Percentiles rank a stretch among this genome's conserved stretches.
These are phyloP conservation scores for Metschnikowia noctiluminum DNA, from an alignment of 805 yeast genomes.

Conservation along the genomic window DNA sequence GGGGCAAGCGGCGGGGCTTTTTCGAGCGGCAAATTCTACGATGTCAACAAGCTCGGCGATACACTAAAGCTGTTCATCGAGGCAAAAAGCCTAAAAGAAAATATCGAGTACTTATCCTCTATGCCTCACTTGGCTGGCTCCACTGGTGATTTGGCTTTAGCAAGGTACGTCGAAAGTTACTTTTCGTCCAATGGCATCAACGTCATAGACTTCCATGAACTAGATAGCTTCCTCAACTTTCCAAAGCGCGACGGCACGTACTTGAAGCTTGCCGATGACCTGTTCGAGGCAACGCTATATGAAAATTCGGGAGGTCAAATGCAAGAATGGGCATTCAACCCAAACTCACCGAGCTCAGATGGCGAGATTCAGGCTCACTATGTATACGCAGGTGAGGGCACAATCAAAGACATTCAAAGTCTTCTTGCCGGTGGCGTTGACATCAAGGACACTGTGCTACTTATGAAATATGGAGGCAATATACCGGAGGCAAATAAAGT, in stretches of 20 bases:
- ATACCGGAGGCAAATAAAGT: constrained; percentile 38
- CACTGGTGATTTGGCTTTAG: constrained; percentile 73
- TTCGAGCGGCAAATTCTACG: constrained; percentile 58
- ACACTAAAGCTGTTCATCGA: constrained; percentile 52
- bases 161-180: constrained; percentile 59
- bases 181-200: constrained; percentile 57
- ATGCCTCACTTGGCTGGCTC: constrained; percentile 91
- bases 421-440: constrained; percentile 38
- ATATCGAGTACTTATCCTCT: constrained; percentile 67
- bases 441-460: constrained; percentile 48
- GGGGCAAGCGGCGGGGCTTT: constrained; percentile 42
- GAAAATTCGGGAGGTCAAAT: constrained; percentile 31
- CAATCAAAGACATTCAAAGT: constrained; percentile 46
- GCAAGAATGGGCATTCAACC: constrained; percentile 57
- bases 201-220: constrained; percentile 46
- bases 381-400: constrained; percentile 68
- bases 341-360: constrained; percentile 51
- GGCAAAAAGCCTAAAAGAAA: constrained; percentile 55
- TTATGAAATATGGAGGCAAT: constrained; percentile 56
- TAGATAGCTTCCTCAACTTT: constrained; percentile 61
- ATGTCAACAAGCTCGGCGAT: constrained; percentile 48
- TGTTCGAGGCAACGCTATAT: constrained; percentile 37
- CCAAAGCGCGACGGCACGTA: constrained; percentile 42
- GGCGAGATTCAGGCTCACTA: constrained; percentile 54
- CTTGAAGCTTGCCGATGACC: constrained; percentile 30